Evolutionary conservation across 2,329 filamentous ascomycete species (phyloP).

Genomic region (Aspergillus brasiliensis): DNA sequence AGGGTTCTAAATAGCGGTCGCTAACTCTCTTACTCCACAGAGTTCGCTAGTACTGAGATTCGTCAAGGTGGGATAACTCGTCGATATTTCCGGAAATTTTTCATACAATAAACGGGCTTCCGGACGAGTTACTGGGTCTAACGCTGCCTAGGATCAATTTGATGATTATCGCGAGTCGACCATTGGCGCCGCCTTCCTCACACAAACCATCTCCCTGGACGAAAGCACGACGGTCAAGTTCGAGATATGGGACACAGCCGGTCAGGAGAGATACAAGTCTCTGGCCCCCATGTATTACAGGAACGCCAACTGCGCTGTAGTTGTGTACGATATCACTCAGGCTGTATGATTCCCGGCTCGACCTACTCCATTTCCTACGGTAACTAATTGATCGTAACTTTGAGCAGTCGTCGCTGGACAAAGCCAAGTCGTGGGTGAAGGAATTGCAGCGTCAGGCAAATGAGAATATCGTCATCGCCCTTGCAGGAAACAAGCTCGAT

Average conservation of each 20-base stretch:
- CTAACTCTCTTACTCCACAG: slow-evolving; percentile 54
- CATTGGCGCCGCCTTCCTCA: slow-evolving; percentile 97
- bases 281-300: slow-evolving; percentile 99
- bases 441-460: slow-evolving; percentile 98
- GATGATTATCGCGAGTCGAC: slow-evolving; percentile 97
- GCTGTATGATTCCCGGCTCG: slow-evolving; percentile 65
- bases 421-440: slow-evolving; percentile 99
- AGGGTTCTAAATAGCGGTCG: slow-evolving; percentile 18
- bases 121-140: neutral
- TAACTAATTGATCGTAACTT: slow-evolving; percentile 10
- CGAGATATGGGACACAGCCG: slow-evolving; percentile 98
- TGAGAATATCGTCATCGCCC: slow-evolving; percentile 98
- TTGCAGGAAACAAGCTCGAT: slow-evolving; percentile 97
- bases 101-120: too few relatives aligned
- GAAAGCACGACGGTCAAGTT: slow-evolving; percentile 99
- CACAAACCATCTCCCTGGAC: slow-evolving; percentile 97
- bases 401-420: slow-evolving; percentile 85
- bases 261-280: slow-evolving; percentile 98
- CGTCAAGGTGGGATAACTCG: slow-evolving; percentile 73
- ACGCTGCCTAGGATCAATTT: slow-evolving; percentile 80
- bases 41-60: slow-evolving; percentile 97
- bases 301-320: slow-evolving; percentile 98
- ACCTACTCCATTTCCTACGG: neutral
- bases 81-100: neutral
- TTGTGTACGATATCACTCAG: slow-evolving; percentile 99